Conservation (phyloP, 495 filamentous ascomycete species). For the Aspergillus diversus region DNA sequence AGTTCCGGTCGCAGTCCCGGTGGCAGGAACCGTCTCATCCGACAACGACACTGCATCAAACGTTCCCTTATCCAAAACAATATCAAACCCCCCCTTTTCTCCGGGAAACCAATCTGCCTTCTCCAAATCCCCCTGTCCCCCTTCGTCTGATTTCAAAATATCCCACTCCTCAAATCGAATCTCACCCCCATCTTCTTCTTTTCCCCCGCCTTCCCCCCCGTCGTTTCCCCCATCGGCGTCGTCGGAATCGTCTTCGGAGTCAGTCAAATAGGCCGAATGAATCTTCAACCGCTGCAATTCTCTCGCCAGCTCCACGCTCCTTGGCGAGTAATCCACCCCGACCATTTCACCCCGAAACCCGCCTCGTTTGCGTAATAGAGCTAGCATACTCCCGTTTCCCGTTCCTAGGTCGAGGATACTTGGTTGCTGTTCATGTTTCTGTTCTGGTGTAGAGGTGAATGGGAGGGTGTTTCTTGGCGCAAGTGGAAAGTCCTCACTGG, state of each 20-base stretch:
- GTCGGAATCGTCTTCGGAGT: slow-evolving; percentile 32
- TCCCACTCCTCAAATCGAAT: slow-evolving; percentile 78
- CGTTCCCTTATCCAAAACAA: slow-evolving; percentile 94
- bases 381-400: slow-evolving; percentile 89
- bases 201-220: slow-evolving; percentile 4
- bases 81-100: slow-evolving; percentile 65
- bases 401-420: slow-evolving; percentile 80
- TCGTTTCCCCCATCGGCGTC: slow-evolving; percentile 24
- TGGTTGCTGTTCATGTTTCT: slow-evolving; percentile 23
- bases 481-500: slow-evolving; percentile 40
- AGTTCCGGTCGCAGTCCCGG: neutral
- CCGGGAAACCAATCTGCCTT: slow-evolving; percentile 39
- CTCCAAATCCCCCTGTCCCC: slow-evolving; percentile 33
- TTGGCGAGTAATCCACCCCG: slow-evolving; percentile 83
- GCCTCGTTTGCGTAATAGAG: slow-evolving; percentile 66
- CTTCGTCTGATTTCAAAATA: slow-evolving; percentile 55
- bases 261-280: slow-evolving; percentile 45
- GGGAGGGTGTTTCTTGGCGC: slow-evolving; percentile 33
- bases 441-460: too few relatives aligned
- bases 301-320: slow-evolving; percentile 72
- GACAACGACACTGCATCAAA: slow-evolving; percentile 89
- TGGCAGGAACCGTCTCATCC: slow-evolving; percentile 56
- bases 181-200: slow-evolving; percentile 20
- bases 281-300: slow-evolving; percentile 45
- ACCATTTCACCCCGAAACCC: slow-evolving; percentile 66